phyloP scores from a whole-genome alignment of 2,329 filamentous ascomycete genomes.

The Alternaria sp. region DNA sequence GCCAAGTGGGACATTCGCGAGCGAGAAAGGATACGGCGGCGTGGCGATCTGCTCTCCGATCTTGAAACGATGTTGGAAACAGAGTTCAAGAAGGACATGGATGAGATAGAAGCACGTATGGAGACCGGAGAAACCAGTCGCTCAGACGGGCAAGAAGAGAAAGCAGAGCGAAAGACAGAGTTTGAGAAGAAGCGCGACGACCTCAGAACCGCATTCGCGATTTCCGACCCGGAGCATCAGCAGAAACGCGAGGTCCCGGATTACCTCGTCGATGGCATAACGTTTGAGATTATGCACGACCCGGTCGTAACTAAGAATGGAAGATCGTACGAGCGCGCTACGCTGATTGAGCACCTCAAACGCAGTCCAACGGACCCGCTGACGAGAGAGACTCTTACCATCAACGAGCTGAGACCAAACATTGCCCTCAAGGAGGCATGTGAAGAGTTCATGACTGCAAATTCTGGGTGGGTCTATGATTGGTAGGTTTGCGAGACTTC shows the following conservation, averaged over 20 bases:
- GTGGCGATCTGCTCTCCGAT: slow-evolving; percentile 66
- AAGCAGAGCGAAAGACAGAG: slow-evolving; percentile 51
- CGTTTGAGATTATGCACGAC: slow-evolving; percentile 76
- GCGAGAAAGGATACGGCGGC: slow-evolving; percentile 62
- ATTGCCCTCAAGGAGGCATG: slow-evolving; percentile 81
- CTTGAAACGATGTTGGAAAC: slow-evolving; percentile 55
- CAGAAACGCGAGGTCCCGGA: slow-evolving; percentile 68
- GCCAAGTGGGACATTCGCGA: slow-evolving; percentile 83
- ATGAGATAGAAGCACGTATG: slow-evolving; percentile 49
- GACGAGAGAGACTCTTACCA: slow-evolving; percentile 75
- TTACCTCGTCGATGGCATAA: slow-evolving; percentile 78
- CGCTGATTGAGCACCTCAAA: slow-evolving; percentile 84
- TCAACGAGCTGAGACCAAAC: slow-evolving; percentile 79
- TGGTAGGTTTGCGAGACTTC: slow-evolving; percentile 63
- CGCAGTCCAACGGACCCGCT: slow-evolving; percentile 79
- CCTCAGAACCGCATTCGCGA: slow-evolving; percentile 54
- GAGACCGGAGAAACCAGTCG: slow-evolving; percentile 48
- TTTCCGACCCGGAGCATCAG: slow-evolving; percentile 55
- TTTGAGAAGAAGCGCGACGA: slow-evolving; percentile 53
- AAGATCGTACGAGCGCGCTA: slow-evolving; percentile 86
- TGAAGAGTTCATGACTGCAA: slow-evolving; percentile 81
- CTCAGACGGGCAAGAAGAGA: slow-evolving; percentile 57
- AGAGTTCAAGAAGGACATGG: slow-evolving; percentile 41
- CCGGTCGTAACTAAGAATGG: slow-evolving; percentile 78
- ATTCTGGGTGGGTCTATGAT: slow-evolving; percentile 86